Percentiles rank a stretch among this genome's conserved stretches.
These are phyloP conservation scores for Arthrobotrys iridis DNA, from an alignment of 2,329 filamentous ascomycete genomes.

Conservation along the genomic window DNA sequence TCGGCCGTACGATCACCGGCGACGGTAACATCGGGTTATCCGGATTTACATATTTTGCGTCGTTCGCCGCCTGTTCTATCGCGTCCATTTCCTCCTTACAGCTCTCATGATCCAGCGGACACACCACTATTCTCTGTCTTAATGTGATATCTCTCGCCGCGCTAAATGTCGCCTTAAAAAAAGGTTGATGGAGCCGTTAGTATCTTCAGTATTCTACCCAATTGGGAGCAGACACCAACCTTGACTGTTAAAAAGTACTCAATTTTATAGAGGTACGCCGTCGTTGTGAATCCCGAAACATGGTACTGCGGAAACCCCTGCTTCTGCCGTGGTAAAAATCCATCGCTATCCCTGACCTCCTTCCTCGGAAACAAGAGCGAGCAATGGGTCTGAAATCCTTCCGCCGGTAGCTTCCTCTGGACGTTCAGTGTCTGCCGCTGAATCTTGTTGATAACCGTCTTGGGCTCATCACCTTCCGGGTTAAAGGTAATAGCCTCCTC, in stretches of 20 bases:
- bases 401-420: slow-evolving; percentile 84
- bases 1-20: slow-evolving; percentile 80
- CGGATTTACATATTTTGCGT: slow-evolving; percentile 85
- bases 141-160: slow-evolving; percentile 78
- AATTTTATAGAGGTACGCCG: slow-evolving; percentile 94
- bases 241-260: slow-evolving; percentile 78
- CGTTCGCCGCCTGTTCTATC: slow-evolving; percentile 93
- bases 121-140: slow-evolving; percentile 93
- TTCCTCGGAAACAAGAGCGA: slow-evolving; percentile 90
- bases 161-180: slow-evolving; percentile 67
- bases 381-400: slow-evolving; percentile 91
- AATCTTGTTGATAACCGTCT: slow-evolving; percentile 86
- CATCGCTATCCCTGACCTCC: slow-evolving; percentile 85
- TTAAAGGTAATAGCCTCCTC: slow-evolving; percentile 99
- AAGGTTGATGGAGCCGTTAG: neutral
- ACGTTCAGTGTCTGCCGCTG: slow-evolving; percentile 84
- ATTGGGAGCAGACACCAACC: slow-evolving; percentile 77
- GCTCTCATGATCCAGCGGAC: slow-evolving; percentile 90
- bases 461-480: slow-evolving; percentile 93
- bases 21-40: slow-evolving; percentile 94
- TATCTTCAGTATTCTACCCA: neutral
- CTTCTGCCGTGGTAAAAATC: slow-evolving; percentile 84
- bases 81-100: slow-evolving; percentile 99
- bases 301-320: slow-evolving; percentile 88
- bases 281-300: slow-evolving; percentile 90